Evolutionary conservation across 495 filamentous ascomycete genomes (phyloP).

Genomic region (Penicillium bovifimosum): DNA sequence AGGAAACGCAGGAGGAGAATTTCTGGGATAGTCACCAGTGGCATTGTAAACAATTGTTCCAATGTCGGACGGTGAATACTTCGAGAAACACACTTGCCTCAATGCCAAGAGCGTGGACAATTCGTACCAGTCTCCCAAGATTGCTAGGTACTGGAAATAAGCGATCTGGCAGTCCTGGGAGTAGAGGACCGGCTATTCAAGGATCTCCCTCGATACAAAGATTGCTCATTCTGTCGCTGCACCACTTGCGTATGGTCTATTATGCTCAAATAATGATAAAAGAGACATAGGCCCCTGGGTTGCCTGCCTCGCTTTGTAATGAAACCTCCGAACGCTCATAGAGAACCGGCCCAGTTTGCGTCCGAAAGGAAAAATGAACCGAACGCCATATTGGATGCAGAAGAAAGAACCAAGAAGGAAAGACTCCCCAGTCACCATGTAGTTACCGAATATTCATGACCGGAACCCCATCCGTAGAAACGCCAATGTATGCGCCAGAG

Average conservation of each 20-base stretch:
- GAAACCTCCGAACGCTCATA: background rate
- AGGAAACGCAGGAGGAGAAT: no score
- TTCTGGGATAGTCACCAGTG: slow-evolving; percentile 34
- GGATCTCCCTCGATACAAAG: no score
- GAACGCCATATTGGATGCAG: slow-evolving; percentile 2
- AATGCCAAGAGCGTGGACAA: background rate
- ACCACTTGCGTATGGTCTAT: background rate
- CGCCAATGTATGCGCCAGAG: background rate
- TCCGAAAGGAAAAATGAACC: background rate
- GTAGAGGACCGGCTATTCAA: background rate
- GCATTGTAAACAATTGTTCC: background rate
- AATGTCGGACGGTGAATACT: background rate
- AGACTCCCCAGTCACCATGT: background rate
- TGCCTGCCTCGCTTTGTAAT: background rate
- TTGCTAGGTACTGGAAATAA: background rate
- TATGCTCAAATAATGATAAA: background rate
- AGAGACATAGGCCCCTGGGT: background rate
- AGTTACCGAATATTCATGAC: background rate
- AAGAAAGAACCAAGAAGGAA: background rate
- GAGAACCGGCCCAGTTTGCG: background rate
- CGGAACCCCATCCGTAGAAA: background rate
- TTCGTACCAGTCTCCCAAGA: background rate
- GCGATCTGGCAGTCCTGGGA: background rate
- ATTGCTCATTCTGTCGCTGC: background rate
- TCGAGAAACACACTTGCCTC: background rate